phyloP scores from a whole-genome alignment of 2,329 filamentous ascomycete genomes.

The Aureobasidium pullulans region DNA sequence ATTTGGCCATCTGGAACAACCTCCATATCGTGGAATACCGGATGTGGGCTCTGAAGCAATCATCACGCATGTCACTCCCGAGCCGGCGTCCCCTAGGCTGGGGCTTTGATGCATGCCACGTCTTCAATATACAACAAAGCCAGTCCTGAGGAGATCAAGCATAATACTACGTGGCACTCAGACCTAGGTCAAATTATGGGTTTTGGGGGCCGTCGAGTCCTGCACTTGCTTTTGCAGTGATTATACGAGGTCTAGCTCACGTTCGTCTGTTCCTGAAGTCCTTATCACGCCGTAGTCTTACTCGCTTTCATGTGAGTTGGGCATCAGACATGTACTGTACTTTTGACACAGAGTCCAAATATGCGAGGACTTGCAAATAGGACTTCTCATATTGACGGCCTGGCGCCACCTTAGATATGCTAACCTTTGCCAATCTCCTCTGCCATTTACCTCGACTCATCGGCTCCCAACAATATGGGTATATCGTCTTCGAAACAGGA shows the following conservation, averaged over 20 bases:
- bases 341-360: not conserved
- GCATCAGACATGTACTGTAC: not conserved
- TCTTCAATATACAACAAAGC: not conserved
- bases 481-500: not conserved
- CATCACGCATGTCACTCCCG: not conserved
- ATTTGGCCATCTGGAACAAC: not conserved
- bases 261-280: not conserved
- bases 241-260: not conserved
- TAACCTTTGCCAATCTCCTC: not conserved
- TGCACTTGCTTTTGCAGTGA: not conserved
- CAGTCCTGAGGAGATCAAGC: not conserved
- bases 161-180: not conserved
- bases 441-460: not conserved
- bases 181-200: not conserved
- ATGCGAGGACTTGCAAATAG: not conserved
- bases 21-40: not conserved
- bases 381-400: not conserved
- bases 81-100: not conserved
- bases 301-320: not conserved
- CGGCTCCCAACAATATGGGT: not conserved
- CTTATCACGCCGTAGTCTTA: not conserved
- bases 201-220: too few relatives aligned
- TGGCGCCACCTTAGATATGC: not conserved
- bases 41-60: not conserved
- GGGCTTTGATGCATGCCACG: constrained; percentile 3